Base-by-base conservation (phyloP, 2,329 filamentous ascomycete genomes). In the Fusarium verticillioides region DNA sequence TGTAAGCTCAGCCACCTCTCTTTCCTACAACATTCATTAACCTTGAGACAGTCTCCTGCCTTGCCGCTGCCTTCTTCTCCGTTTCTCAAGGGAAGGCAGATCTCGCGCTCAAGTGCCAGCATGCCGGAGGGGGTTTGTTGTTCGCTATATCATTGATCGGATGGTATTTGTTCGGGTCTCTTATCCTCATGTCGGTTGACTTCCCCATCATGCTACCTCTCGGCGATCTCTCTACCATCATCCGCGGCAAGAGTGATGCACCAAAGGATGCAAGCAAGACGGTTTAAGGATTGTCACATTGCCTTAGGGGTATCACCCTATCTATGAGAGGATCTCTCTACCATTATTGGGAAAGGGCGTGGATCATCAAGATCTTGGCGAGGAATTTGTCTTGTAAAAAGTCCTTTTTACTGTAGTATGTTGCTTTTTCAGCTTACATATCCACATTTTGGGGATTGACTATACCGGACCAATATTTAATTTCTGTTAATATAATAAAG, bases 81-180 rank as follows among this genome's bases (percentile, higher is more conserved):
- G 74, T 76, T 44, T 50, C 76, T 2, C 58, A 76, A 1, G 79
- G 77, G 4, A 57, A 67, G 9, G 21, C 72, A 0, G 19, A 44
- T 4, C 56, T 60, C 3, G 75, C 79, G 0, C 18, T 71, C 7
- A 76, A 63, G 4, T 66, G 75, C 4, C 78, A 81, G 30, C 76
- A 80, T n/a, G 79, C 60, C 9, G 80, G 78, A 4, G 80, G 74
- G 0, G 79, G 69, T 4, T 26, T 80, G 0, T 58, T 79, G 0
- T 66, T 82, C 9, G 74, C 56, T 0, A 52, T 73, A 1, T 77
- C 79, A 0, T 10, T 80, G 1, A 76, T 85, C 4, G 84, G 87
- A 3, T 88, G 86, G 87, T 87, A 85, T 69, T 83, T 88, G 34
- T 85, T 89, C 70, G 76, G 84, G 11, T 85, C 84, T 1, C 82